phyloP scores from a whole-genome alignment of 2,329 filamentous ascomycete species.

The Gaeumannomyces sp. region DNA sequence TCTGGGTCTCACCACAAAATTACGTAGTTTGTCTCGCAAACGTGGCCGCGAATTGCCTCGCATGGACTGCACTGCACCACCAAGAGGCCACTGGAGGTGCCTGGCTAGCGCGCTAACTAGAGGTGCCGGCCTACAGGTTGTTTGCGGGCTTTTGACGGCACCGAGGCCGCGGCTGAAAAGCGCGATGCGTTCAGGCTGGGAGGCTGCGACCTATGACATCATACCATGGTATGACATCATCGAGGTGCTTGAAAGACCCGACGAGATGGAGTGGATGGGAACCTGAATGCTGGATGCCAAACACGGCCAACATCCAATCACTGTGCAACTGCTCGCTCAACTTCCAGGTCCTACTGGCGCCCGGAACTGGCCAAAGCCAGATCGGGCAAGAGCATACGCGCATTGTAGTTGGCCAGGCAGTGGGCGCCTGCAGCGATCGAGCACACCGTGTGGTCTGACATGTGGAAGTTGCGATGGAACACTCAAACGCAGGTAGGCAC shows the following conservation, averaged over 20 bases:
- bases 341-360: background rate
- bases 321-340: background rate
- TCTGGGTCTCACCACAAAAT: background rate
- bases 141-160: background rate
- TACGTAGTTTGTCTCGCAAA: slow-evolving; percentile 1
- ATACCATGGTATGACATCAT: background rate
- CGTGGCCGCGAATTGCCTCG: background rate
- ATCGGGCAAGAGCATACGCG: background rate
- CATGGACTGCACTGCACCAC: background rate
- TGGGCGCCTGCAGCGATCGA: background rate
- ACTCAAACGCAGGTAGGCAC: background rate
- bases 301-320: background rate
- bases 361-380: background rate
- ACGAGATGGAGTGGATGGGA: too few relatives aligned
- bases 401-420: background rate
- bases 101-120: background rate
- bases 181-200: background rate
- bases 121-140: too few relatives aligned
- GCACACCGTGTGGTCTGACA: too few relatives aligned
- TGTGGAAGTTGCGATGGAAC: background rate
- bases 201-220: background rate
- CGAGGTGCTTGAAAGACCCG: too few relatives aligned
- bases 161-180: background rate
- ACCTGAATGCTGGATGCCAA: background rate
- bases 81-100: background rate